Evolutionary conservation across 768 basidiomycete genomes (phyloP).

Genomic region (Lactarius quietus): DNA sequence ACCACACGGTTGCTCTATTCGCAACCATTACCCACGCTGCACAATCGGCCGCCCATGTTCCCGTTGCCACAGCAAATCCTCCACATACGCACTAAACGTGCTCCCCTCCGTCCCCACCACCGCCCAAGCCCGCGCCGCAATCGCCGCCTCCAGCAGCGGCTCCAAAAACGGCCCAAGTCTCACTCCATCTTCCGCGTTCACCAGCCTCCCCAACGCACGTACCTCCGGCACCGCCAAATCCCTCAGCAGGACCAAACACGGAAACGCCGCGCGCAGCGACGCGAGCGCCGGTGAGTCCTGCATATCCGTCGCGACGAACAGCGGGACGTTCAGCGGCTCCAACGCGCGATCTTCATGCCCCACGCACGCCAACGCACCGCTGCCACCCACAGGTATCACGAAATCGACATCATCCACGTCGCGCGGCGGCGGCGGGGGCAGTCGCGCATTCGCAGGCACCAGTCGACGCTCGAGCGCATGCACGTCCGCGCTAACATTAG

Average conservation of each 20-base stretch:
- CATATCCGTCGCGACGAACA: slow-evolving; percentile 67
- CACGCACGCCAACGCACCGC: slow-evolving; percentile 36
- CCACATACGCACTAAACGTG: slow-evolving; percentile 70
- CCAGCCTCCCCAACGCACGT: slow-evolving; percentile 23
- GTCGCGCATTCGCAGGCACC: slow-evolving; percentile 20
- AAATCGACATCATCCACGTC: slow-evolving; percentile 18
- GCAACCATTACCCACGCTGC: slow-evolving; percentile 38
- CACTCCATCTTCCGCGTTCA: slow-evolving; percentile 47
- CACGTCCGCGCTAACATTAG: slow-evolving; percentile 12
- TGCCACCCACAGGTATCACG: slow-evolving; percentile 29
- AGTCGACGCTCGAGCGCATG: slow-evolving; percentile 13
- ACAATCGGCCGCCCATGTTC: slow-evolving; percentile 52
- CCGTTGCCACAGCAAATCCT: slow-evolving; percentile 62
- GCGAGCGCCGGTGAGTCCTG: slow-evolving; percentile 39
- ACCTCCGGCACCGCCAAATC: slow-evolving; percentile 33
- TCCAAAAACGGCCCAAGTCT: slow-evolving; percentile 45
- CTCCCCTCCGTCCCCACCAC: slow-evolving; percentile 71
- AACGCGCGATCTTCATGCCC: slow-evolving; percentile 37
- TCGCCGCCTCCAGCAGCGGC: slow-evolving; percentile 69
- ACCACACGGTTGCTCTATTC: no score
- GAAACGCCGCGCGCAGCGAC: slow-evolving; percentile 51
- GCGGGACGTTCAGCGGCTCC: slow-evolving; percentile 47
- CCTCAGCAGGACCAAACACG: slow-evolving; percentile 56
- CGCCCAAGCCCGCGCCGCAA: slow-evolving; percentile 53
- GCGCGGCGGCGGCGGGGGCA: slow-evolving; percentile 28